Percentiles rank a stretch among this genome's conserved stretches.
These are phyloP conservation scores for Danielozyma ontarioensis DNA, from an alignment of 805 yeast species.

Conservation along the genomic window DNA sequence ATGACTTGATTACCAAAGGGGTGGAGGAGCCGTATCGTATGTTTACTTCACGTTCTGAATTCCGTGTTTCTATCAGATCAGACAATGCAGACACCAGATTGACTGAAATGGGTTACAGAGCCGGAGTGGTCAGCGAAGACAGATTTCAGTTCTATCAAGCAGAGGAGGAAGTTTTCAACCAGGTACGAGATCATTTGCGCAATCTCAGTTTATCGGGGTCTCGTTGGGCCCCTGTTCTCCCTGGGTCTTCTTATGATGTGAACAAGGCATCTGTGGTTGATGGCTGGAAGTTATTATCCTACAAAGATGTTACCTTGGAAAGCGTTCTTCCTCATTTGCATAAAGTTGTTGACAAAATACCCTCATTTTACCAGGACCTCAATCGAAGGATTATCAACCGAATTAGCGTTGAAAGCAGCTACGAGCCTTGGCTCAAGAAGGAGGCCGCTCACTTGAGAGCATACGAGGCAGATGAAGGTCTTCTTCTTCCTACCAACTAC, in stretches of 20 bases:
- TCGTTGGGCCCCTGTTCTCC: slow-evolving; percentile 56
- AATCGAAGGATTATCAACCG: slow-evolving; percentile 47
- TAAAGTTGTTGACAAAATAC: slow-evolving; percentile 15
- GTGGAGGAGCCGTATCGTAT: slow-evolving; percentile 96
- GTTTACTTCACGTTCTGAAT: slow-evolving; percentile 96
- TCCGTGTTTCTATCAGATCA: slow-evolving; percentile 81
- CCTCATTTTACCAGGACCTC: slow-evolving; percentile 19
- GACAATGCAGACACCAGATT: slow-evolving; percentile 91
- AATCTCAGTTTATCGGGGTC: slow-evolving; percentile 45
- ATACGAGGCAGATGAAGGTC: slow-evolving; percentile 75
- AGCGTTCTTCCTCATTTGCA: slow-evolving; percentile 26
- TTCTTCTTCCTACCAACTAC: slow-evolving; percentile 63
- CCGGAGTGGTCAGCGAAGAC: slow-evolving; percentile 61
- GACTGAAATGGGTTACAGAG: slow-evolving; percentile 58
- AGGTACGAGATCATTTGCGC: slow-evolving; percentile 42
- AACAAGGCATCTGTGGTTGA: slow-evolving; percentile 30
- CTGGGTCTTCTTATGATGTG: slow-evolving; percentile 45
- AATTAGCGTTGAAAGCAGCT: slow-evolving; percentile 74
- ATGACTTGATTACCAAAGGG: slow-evolving; percentile 91
- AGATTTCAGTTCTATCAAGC: slow-evolving; percentile 47
- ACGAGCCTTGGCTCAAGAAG: slow-evolving; percentile 71
- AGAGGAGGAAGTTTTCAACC: slow-evolving; percentile 43
- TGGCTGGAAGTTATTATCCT: slow-evolving; percentile 71
- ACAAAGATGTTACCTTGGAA: slow-evolving; percentile 36
- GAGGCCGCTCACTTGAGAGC: slow-evolving; percentile 71